Evolutionary conservation across 2,329 filamentous ascomycete genomes (phyloP), one percentile per base, ranked within the genome.

Genomic region (Venturiaceae sp.): DNA sequence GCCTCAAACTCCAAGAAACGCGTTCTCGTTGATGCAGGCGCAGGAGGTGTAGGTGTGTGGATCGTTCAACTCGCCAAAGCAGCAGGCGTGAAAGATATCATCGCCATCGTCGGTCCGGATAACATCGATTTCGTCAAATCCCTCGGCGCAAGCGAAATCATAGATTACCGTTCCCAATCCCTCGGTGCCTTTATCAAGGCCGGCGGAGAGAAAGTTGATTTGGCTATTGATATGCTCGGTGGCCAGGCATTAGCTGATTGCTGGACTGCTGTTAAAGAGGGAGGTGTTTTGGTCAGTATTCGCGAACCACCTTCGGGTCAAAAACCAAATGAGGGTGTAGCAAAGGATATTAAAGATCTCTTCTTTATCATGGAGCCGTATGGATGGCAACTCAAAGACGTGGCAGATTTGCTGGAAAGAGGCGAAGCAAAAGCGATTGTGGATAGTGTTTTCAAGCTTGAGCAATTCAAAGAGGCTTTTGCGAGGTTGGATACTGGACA

Each of bases 21-120:
- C 1, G 67, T 77, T n/a, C 65, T 77, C 13, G 62, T 77, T 57
- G 73, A 74, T 2, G 74, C 68, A 2, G 74, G 72, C 0, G 67
- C 67, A 0, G 74, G 74, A 8, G 70, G 70, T 5, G 74, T 77
- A 5, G 74, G 75, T 14, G 67, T 67, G 33, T 76, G 71, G 68
- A 67, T 71, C 1, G 68, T 76, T 16, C 72, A 74, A 64, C 65
- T 75, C 21, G 73, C 73, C 0, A 64, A 66, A 8, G 61, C 66
- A 14, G 68, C 68, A 0, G 73, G 73, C 2, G 71, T 69, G 1
- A 66, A 67, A 2, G 64, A 62, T n/a, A 65, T 76, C 16, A 65
- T 73, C n/a, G 73, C 68, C 0, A 66, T 73, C 1, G 68, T 66
- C 34, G 64, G 68, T 0, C 60, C 62, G 1, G 60, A 65, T 19